Evolutionary conservation across 306 rosid species (phyloP).

Genomic region (Lagenaria siceraria): DNA sequence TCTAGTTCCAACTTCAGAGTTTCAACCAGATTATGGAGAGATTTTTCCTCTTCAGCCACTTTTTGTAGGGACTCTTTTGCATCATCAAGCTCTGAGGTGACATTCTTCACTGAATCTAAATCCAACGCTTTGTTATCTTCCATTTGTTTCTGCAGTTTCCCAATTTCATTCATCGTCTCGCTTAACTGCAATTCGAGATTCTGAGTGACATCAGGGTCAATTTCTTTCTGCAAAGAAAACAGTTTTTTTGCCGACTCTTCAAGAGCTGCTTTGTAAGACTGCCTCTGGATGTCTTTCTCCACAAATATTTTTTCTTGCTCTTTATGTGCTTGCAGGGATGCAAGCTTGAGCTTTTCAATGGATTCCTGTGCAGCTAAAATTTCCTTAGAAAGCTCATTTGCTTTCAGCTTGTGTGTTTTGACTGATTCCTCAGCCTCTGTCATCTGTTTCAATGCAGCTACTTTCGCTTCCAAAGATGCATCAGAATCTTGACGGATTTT

Average conservation of each 20-base stretch:
- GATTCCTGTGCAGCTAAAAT: conserved; percentile 64
- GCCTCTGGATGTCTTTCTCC: conserved; percentile 66
- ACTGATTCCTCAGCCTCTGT: conserved; percentile 52
- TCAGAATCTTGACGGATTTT: conserved; percentile 65
- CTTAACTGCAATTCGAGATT: conserved; percentile 57
- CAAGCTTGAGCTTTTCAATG: conserved; percentile 56
- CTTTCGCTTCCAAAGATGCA: conserved; percentile 47
- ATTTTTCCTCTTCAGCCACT: conserved; percentile 82
- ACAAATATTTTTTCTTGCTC: conserved; percentile 48
- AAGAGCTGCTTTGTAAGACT: conserved; percentile 50
- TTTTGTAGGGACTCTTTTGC: conserved; percentile 80
- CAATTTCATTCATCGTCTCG: conserved; percentile 49
- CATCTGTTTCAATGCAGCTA: conserved; percentile 44
- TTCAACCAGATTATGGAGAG: conserved; percentile 58
- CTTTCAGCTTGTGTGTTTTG: conserved; percentile 45
- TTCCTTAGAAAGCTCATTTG: conserved; percentile 59
- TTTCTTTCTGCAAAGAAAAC: conserved; percentile 39
- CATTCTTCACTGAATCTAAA: conserved; percentile 56
- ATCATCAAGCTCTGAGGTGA: conserved; percentile 71
- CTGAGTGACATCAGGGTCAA: conserved; percentile 47
- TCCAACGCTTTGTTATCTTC: conserved; percentile 57
- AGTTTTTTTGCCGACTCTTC: conserved; percentile 52
- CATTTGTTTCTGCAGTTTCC: conserved; percentile 57
- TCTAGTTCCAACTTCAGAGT: conserved; percentile 76
- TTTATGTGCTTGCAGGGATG: conserved; percentile 52